Conservation (phyloP, 257 asterid species). For the Leptodermis oblonga region DNA sequence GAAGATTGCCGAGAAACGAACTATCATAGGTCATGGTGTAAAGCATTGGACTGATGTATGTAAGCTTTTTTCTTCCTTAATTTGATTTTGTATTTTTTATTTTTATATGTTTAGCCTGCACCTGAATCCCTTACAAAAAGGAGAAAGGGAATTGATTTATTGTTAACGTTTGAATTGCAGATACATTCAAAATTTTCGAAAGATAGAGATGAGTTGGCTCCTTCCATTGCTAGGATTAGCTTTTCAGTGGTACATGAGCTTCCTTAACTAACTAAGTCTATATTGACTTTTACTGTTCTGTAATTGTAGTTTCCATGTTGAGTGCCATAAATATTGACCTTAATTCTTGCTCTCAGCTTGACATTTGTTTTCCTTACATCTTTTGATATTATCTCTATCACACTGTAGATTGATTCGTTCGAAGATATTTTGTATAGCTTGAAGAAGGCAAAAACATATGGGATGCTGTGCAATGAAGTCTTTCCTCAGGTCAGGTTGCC, state of each 20-base stretch:
- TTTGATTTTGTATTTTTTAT: too few species aligned
- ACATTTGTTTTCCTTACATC: slow-evolving; percentile 10
- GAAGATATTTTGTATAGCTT: slow-evolving; percentile 49
- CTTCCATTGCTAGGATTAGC: slow-evolving; percentile 19
- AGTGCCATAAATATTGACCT: background rate
- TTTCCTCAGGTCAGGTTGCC: slow-evolving; percentile 53
- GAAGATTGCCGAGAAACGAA: slow-evolving; percentile 29
- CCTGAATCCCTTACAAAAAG: background rate
- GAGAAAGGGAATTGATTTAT: slow-evolving; percentile 13
- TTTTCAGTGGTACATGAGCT: slow-evolving; percentile 11
- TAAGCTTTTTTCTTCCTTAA: slow-evolving; percentile 24
- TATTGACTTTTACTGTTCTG: background rate
- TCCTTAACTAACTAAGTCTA: slow-evolving; percentile 8
- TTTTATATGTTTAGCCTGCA: slow-evolving; percentile 1
- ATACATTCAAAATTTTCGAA: slow-evolving; percentile 44
- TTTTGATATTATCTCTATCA: slow-evolving; percentile 15
- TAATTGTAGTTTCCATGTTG: slow-evolving; percentile 1
- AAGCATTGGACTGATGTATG: slow-evolving; percentile 66
- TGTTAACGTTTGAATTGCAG: slow-evolving; percentile 51
- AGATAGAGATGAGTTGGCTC: slow-evolving; percentile 46
- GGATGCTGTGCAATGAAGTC: slow-evolving; percentile 44
- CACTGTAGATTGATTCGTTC: slow-evolving; percentile 59
- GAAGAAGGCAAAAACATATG: slow-evolving; percentile 60
- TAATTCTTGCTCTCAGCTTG: slow-evolving; percentile 8
- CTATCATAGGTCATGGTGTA: slow-evolving; percentile 31